Base-by-base conservation (phyloP, 805 yeast genomes). In the Wickerhamiella shivajii region DNA sequence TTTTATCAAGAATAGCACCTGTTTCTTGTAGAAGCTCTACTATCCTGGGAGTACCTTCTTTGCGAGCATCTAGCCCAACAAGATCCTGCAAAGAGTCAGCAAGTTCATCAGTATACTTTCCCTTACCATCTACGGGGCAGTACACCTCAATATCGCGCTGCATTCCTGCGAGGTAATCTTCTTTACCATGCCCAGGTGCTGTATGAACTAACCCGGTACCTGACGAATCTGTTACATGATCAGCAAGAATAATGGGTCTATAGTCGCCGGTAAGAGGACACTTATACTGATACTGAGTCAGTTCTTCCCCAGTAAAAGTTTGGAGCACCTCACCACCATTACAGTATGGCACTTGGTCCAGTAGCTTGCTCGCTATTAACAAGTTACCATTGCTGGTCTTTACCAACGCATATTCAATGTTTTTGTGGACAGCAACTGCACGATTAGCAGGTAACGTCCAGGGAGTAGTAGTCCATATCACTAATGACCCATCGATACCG, bases 171-270 rank as follows among this genome's bases (percentile, higher is more conserved):
- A 75, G 47, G 50, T 80, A 85, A 59, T 90, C 99, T 44, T 90
- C 98, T 46, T 74, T 69, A 47, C 99, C 99, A 52, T 90, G 98
- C 0, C 96, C 97, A 2, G 98, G 97, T 0, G 98, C 97, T 14
- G 83, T 78, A 51, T 90, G 99, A 1, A 90, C 99, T 10, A 90
- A 58, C 2, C 98, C 99, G 0, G 98, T 81, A 53, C 99, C 99
- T 0, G 90, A 72, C 1, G 66, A 44, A 37, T 69, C 68, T 1
- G 81, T 71, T 9, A 92, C 97, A 53, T 85, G 93, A 34, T 66
- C 70, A 4, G 90, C 96, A 37, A 71, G 74, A 3, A 87, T 41
- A 3, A 87, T 56, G 0, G 93, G 93, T 40, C 64, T 68, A 2
- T 38, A 44, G 13, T 49, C 57, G 9, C 51, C 45, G 4, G 64